Evolutionary conservation across 768 basidiomycete species (phyloP), one percentile per base, ranked within the genome.

Genomic region (Boletus patriciae): DNA sequence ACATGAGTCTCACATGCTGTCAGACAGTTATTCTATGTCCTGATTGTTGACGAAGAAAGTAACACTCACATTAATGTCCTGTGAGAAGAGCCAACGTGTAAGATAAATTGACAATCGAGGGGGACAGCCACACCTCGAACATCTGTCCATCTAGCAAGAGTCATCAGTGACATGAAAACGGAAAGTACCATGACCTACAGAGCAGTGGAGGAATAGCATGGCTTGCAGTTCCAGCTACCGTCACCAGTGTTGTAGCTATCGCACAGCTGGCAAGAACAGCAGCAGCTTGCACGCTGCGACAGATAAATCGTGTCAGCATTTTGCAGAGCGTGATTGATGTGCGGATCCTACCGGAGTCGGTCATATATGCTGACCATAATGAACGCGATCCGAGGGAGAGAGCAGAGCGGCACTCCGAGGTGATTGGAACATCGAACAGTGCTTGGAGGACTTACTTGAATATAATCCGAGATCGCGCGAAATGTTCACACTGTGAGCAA

Each of bases 21-120:
- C 55, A 41, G 23, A 40, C 27, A 18, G 41, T 50, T 19, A 46
- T 41, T 50, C 5, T 10, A 23, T 40, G 23, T 10, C 19, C 13
- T 44, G 9, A 15, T 18, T 2, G 33, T 47, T 37, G 43, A 29
- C 19, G 58, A 31, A 11, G 19, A 40, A 37, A 31, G 34, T 19
- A 36, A 48, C 15, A 76, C 83, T 71, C 58, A 84, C 85, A 62
- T 80, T 87, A 51, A 86, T 86, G 66, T 87, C 85, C 82, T 85
- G 55, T 15, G n/a, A n/a, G 42, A 34, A 48, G 18, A 43, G 31
- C 10, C 31, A 46, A 38, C 11, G 15, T 43, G 34, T 57, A 29
- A 50, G 40, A 42, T 41, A 43, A 15, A 19, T 8, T 37, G 6
- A 6, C 40, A 13, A 34, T 47, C 16, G 7, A 40, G 40, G 36